Evolutionary conservation across 2,329 filamentous ascomycete genomes (phyloP).

Genomic region (Cercospora nicotianae): DNA sequence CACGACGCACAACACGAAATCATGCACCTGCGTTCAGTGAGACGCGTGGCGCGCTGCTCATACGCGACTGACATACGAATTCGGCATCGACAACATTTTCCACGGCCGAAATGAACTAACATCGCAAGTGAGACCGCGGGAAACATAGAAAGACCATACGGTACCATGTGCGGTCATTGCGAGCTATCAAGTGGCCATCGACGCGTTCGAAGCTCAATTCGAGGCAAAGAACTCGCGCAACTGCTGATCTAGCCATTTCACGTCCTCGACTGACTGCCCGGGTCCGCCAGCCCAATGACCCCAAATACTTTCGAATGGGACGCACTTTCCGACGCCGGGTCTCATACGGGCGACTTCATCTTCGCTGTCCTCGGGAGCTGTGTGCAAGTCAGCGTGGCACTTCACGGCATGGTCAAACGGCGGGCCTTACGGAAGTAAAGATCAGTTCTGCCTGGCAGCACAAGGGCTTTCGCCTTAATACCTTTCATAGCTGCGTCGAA

Average conservation of each 20-base stretch:
- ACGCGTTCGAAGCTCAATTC: slow-evolving; percentile 12
- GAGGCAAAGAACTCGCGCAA: slow-evolving; percentile 55
- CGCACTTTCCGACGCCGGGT: slow-evolving; percentile 57
- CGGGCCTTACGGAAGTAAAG: slow-evolving; percentile 68
- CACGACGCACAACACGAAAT: background rate
- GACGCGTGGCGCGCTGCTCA: background rate
- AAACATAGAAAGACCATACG: background rate
- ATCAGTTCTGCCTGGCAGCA: slow-evolving; percentile 71
- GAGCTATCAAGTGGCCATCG: background rate
- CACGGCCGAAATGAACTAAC: background rate
- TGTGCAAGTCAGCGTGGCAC: background rate
- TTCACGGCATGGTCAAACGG: background rate
- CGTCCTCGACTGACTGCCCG: slow-evolving; percentile 68
- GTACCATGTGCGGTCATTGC: background rate
- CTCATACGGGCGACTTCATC: slow-evolving; percentile 68
- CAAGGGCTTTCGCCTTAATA: slow-evolving; percentile 71
- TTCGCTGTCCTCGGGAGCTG: slow-evolving; percentile 71
- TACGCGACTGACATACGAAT: too few species aligned
- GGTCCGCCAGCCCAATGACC: slow-evolving; percentile 63
- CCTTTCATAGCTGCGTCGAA: slow-evolving; percentile 58
- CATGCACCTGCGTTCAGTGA: background rate
- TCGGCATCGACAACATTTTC: background rate
- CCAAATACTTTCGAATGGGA: slow-evolving; percentile 53
- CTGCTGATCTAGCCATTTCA: slow-evolving; percentile 68
- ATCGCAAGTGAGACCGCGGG: background rate